Conservation (phyloP, 805 yeast genomes). For the Myxozyma udenii region DNA sequence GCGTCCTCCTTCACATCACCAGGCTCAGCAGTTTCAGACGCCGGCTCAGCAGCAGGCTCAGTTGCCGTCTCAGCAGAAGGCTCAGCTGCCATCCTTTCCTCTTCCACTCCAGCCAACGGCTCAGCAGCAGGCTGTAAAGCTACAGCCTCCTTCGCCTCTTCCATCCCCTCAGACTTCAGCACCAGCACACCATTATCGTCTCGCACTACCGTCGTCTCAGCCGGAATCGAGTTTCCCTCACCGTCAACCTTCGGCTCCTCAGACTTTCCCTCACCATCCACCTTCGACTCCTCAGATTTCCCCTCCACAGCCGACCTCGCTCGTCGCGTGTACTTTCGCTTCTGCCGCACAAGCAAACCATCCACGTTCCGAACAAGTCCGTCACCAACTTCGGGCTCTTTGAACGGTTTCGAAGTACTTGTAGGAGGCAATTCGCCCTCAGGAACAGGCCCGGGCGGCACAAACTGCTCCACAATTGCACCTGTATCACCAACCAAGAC, state of each 20-base stretch:
- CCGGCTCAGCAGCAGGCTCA: background rate
- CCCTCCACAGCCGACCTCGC: background rate
- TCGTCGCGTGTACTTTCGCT: constrained; percentile 6
- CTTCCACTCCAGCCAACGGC: background rate
- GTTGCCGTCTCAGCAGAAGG: background rate
- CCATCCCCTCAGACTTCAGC: constrained; percentile 5
- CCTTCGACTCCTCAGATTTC: constrained; percentile 35
- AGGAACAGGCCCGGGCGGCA: constrained; percentile 8
- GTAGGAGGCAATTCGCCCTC: constrained; percentile 3
- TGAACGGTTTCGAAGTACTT: constrained; percentile 1
- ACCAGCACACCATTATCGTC: constrained; percentile 3
- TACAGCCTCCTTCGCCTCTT: constrained; percentile 6
- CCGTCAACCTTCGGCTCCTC: constrained; percentile 15
- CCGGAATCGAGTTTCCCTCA: constrained; percentile 20
- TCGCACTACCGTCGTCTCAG: constrained; percentile 19
- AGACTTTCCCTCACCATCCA: constrained; percentile 34
- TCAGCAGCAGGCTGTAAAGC: background rate
- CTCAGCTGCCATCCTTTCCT: background rate
- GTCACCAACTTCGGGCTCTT: background rate
- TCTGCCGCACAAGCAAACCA: constrained; percentile 7
- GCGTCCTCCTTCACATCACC: no score
- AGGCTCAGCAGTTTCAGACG: background rate
- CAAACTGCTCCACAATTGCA: constrained; percentile 17
- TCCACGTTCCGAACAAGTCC: background rate
- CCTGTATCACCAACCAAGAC: constrained; percentile 42